Conservation (phyloP, 2,329 filamentous ascomycete species). For the Cytospora chrysosperma region DNA sequence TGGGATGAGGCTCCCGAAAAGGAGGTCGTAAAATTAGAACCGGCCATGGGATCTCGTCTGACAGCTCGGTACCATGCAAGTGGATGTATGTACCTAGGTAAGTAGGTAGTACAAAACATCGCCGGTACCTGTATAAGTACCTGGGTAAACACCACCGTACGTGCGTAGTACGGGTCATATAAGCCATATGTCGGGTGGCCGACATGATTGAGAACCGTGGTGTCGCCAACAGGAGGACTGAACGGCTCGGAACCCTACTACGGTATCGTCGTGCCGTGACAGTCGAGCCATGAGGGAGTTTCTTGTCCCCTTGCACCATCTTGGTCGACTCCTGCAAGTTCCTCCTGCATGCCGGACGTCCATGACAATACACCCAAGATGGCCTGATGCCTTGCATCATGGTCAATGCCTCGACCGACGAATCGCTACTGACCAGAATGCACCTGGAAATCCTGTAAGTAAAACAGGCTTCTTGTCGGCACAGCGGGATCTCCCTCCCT, state of each 20-base stretch:
- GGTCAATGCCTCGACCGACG: background rate
- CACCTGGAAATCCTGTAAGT: background rate
- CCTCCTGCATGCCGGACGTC: constrained; percentile 3
- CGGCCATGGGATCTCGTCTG: constrained; percentile 1
- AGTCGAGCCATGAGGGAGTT: background rate
- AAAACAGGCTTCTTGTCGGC: no score
- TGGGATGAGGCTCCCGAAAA: constrained; percentile 1
- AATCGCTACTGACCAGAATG: background rate
- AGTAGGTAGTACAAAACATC: background rate
- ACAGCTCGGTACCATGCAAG: background rate
- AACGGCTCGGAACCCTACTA: no score
- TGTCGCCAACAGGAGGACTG: no score
- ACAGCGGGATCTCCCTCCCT: background rate
- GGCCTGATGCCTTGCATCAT: background rate
- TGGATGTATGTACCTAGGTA: no score
- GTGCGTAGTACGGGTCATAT: no score
- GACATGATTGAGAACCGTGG: background rate
- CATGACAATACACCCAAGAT: background rate
- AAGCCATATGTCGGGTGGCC: background rate
- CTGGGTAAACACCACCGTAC: no score
- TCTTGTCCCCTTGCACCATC: background rate
- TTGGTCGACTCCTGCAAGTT: background rate
- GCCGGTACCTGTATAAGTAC: no score
- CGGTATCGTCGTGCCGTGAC: no score
- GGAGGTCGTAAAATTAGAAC: constrained; percentile 10